Percentiles rank a stretch among this genome's conserved stretches.
These are phyloP conservation scores for Naganishia friedmannii DNA, from an alignment of 768 basidiomycete species.

Conservation along the genomic window DNA sequence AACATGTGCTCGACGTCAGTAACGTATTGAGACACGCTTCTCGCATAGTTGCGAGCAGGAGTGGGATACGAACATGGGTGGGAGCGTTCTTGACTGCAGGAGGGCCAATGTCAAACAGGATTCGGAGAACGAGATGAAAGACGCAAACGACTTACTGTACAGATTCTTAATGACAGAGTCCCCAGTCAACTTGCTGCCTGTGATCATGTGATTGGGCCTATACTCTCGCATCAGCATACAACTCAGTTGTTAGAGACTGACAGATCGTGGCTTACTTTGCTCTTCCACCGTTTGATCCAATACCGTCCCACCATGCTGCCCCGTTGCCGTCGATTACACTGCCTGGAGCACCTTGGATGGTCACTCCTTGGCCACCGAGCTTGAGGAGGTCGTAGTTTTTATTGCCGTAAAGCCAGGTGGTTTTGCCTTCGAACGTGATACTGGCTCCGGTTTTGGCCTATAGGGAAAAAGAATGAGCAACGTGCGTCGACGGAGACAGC, in stretches of 20 bases:
- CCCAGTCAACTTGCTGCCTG: conserved; percentile 30
- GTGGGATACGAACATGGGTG: not conserved
- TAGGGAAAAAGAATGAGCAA: no score
- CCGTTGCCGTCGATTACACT: conserved; percentile 34
- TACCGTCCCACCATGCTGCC: conserved; percentile 35
- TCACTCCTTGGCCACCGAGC: conserved; percentile 32
- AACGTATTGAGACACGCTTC: not conserved
- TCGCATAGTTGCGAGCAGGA: no score
- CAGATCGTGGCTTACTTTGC: conserved; percentile 24
- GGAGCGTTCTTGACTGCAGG: conserved; percentile 24
- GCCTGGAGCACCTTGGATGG: conserved; percentile 32
- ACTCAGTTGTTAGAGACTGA: not conserved
- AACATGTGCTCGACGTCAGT: not conserved
- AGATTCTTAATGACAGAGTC: conserved; percentile 35
- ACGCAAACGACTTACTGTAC: conserved; percentile 24
- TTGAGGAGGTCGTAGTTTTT: conserved; percentile 32
- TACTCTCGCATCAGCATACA: not conserved
- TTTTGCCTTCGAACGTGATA: conserved; percentile 31
- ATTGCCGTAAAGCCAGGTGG: conserved; percentile 30
- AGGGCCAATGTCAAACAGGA: not conserved
- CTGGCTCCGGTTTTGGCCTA: conserved; percentile 25
- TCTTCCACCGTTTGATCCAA: conserved; percentile 32
- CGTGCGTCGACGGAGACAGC: no score
- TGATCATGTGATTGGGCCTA: conserved; percentile 36
- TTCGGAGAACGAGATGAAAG: not conserved